Evolutionary conservation across 495 filamentous ascomycete species (phyloP).

Genomic region (Neurospora discreta): DNA sequence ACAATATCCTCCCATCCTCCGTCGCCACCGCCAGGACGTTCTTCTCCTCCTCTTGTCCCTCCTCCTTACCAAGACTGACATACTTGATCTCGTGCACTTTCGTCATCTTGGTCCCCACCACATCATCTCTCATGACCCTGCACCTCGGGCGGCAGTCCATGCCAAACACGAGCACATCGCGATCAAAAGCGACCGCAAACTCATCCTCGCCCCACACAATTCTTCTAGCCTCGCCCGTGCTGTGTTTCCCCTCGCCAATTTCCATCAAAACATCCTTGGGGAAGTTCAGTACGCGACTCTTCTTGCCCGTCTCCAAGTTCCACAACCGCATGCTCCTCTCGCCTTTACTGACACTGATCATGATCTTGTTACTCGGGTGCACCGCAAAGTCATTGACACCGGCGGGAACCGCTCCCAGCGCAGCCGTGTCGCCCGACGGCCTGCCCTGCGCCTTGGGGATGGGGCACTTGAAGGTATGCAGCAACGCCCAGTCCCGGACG

Average conservation of each 20-base stretch:
- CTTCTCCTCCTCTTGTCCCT: conserved; percentile 31
- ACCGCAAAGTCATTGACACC: conserved; percentile 93
- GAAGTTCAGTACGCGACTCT: conserved; percentile 84
- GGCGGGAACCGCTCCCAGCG: conserved; percentile 68
- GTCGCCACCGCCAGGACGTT: conserved; percentile 67
- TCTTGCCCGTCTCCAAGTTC: conserved; percentile 95
- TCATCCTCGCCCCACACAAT: conserved; percentile 81
- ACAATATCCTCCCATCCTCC: conserved; percentile 80
- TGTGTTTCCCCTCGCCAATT: conserved; percentile 64
- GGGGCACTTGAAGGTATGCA: conserved; percentile 86
- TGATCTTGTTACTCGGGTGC: conserved; percentile 91
- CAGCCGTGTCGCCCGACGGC: conserved; percentile 84
- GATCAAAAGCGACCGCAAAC: conserved; percentile 82
- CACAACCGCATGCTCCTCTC: conserved; percentile 88
- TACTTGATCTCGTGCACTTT: conserved; percentile 81
- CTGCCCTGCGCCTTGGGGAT: conserved; percentile 71
- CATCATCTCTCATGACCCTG: conserved; percentile 34
- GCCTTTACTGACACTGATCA: conserved; percentile 79
- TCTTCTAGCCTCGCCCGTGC: conserved; percentile 69
- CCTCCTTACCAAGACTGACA: conserved; percentile 20
- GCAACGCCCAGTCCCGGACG: conserved; percentile 76
- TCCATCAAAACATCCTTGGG: conserved; percentile 51
- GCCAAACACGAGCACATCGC: conserved; percentile 73
- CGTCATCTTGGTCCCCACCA: conserved; percentile 45
- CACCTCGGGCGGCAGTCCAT: conserved; percentile 76